phyloP scores from a whole-genome alignment of 768 basidiomycete species.

The Rhodotorula kratochvilovae region DNA sequence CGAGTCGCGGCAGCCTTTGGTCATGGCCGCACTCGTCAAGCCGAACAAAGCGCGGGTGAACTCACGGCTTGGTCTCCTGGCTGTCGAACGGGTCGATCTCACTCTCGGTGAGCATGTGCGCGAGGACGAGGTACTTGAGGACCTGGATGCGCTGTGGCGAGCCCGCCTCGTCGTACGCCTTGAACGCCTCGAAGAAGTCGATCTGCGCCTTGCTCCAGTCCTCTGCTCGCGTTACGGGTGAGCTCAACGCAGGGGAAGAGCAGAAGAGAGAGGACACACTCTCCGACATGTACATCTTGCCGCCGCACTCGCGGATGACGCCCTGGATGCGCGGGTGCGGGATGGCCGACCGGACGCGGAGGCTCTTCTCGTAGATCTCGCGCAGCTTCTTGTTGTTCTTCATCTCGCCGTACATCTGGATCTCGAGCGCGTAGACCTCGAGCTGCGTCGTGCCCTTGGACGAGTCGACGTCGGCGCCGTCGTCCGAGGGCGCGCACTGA shows the following conservation, averaged over 20 bases:
- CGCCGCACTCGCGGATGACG: conserved; percentile 97
- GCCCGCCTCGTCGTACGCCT: conserved; percentile 96
- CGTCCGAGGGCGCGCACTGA: conserved; percentile 68
- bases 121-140: conserved; percentile 92
- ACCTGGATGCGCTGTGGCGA: conserved; percentile 96
- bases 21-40: no score
- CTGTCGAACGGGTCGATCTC: conserved; percentile 99
- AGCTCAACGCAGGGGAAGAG: not conserved
- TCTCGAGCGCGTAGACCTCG: conserved; percentile 96
- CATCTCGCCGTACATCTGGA: conserved; percentile 98
- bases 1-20: no score
- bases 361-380: conserved; percentile 97
- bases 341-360: conserved; percentile 87
- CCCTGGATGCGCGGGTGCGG: conserved; percentile 98
- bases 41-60: not conserved
- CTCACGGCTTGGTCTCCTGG: conserved; percentile 95
- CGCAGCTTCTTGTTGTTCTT: conserved; percentile 94
- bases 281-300: conserved; percentile 99
- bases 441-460: conserved; percentile 81
- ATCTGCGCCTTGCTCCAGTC: conserved; percentile 96
- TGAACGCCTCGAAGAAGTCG: conserved; percentile 98
- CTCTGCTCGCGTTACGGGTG: conserved; percentile 52
- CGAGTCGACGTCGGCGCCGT: conserved; percentile 79
- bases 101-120: conserved; percentile 96
- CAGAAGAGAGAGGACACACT: conserved; percentile 54